Conservation (phyloP, 2,329 filamentous ascomycete species). For the Massarina eburnea region DNA sequence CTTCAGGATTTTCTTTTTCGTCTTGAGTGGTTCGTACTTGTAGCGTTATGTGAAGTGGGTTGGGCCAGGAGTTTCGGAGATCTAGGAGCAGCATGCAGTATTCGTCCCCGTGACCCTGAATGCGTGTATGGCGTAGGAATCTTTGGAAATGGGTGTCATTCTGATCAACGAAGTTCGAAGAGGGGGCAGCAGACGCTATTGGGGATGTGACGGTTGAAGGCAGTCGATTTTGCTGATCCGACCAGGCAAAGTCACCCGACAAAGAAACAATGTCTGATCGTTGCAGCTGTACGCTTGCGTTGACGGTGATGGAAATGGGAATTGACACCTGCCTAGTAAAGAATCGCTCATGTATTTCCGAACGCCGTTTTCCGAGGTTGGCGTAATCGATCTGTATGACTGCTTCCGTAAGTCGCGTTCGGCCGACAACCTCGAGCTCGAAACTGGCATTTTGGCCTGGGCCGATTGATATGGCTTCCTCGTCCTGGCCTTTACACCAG, state of each 20-base stretch:
- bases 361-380: slow-evolving; percentile 69
- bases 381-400: slow-evolving; percentile 86
- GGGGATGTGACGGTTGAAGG: slow-evolving; percentile 1
- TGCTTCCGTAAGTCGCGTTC: slow-evolving; percentile 78
- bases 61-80: slow-evolving; percentile 87
- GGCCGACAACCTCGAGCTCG: slow-evolving; percentile 81
- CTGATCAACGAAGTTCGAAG: slow-evolving; percentile 17
- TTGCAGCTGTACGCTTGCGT: slow-evolving; percentile 81
- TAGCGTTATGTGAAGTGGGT: slow-evolving; percentile 69
- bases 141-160: slow-evolving; percentile 48
- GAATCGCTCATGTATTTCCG: slow-evolving; percentile 71
- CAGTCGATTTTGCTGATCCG: slow-evolving; percentile 30
- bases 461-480: slow-evolving; percentile 56
- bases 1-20: slow-evolving; percentile 5
- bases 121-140: slow-evolving; percentile 47
- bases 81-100: slow-evolving; percentile 82
- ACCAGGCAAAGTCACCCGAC: slow-evolving; percentile 69
- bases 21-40: slow-evolving; percentile 41
- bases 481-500: slow-evolving; percentile 54
- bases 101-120: slow-evolving; percentile 53
- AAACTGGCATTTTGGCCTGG: slow-evolving; percentile 71
- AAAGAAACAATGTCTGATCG: slow-evolving; percentile 79
- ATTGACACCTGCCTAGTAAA: slow-evolving; percentile 82
- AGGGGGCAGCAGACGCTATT: slow-evolving; percentile 4
- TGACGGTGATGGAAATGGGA: slow-evolving; percentile 84